Evolutionary conservation across 2,329 filamentous ascomycete species (phyloP).

Genomic region (Bimuria novae-zelandiae): DNA sequence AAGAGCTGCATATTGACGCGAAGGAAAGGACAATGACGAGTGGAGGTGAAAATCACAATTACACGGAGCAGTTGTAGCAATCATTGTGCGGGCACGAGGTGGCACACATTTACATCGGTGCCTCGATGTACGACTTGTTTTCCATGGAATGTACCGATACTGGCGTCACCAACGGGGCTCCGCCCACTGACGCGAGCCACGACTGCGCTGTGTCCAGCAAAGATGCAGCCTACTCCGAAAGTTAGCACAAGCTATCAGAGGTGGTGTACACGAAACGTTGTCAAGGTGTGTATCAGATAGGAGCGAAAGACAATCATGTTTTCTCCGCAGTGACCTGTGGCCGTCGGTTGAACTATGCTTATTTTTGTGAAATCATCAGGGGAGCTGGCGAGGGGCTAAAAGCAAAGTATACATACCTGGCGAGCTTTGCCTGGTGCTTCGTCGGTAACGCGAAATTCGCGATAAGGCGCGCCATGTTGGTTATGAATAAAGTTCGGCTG

Average conservation of each 20-base stretch:
- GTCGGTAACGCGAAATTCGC: not conserved
- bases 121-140: constrained; percentile 7
- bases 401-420: constrained; percentile 30
- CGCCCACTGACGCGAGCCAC: constrained; percentile 16
- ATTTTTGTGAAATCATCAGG: constrained; percentile 46
- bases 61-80: constrained; percentile 25
- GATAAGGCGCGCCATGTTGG: not conserved
- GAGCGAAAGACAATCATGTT: constrained; percentile 50
- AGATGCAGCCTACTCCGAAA: constrained; percentile 7
- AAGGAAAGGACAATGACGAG: constrained; percentile 17
- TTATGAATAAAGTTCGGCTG: not conserved
- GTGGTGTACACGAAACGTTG: not conserved
- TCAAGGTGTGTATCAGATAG: constrained; percentile 41
- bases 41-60: constrained; percentile 27
- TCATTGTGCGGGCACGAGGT: constrained; percentile 10
- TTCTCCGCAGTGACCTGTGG: constrained; percentile 45
- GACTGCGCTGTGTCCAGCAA: constrained; percentile 11
- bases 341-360: constrained; percentile 53
- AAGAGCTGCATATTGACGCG: constrained; percentile 26
- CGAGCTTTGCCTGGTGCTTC: not conserved
- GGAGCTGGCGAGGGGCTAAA: constrained; percentile 17
- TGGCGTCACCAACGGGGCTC: not conserved
- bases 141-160: not conserved
- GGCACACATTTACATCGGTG: constrained; percentile 16
- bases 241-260: constrained; percentile 12